A percentile compares a stretch with the other conserved stretches of the same genome.
Evolutionary conservation across 495 filamentous ascomycete genomes (phyloP).

Genomic region (Halenospora varia): DNA sequence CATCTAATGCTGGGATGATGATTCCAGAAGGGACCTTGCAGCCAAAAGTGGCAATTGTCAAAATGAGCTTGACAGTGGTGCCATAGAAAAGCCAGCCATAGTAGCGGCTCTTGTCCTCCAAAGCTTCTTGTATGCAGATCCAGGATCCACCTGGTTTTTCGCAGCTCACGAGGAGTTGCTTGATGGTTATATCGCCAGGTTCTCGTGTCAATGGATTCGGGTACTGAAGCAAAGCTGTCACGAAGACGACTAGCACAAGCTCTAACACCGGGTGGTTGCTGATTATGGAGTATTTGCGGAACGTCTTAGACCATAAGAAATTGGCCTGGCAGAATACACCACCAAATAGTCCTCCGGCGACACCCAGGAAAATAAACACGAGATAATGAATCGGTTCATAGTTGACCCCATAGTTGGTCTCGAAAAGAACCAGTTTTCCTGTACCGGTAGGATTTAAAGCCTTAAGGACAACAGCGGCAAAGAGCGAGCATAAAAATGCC

Average conservation of each 20-base stretch:
- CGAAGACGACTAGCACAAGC: conserved; percentile 43
- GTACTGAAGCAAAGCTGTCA: conserved; percentile 46
- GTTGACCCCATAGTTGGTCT: conserved; percentile 51
- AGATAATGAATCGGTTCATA: conserved; percentile 51
- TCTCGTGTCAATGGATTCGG: conserved; percentile 47
- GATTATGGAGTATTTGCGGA: conserved; percentile 46
- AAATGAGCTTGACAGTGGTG: conserved; percentile 43
- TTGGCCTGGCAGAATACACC: conserved; percentile 54
- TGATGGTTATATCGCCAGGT: conserved; percentile 49
- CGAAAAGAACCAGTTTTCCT: conserved; percentile 55
- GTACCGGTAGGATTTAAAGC: conserved; percentile 54
- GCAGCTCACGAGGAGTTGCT: conserved; percentile 49
- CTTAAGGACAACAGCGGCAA: conserved; percentile 49
- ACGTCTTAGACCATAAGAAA: conserved; percentile 50
- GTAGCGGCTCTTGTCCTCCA: conserved; percentile 28
- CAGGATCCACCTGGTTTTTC: conserved; percentile 28
- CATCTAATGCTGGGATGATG: conserved; percentile 56
- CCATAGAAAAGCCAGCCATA: conserved; percentile 46
- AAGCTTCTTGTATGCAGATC: conserved; percentile 44
- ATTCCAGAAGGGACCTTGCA: conserved; percentile 55
- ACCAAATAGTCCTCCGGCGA: conserved; percentile 52
- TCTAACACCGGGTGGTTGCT: conserved; percentile 49
- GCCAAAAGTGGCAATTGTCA: conserved; percentile 54
- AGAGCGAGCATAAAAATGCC: conserved; percentile 53
- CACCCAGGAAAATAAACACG: conserved; percentile 49